Base-by-base conservation (phyloP, 2,329 filamentous ascomycete genomes). In the Coniella vitis region DNA sequence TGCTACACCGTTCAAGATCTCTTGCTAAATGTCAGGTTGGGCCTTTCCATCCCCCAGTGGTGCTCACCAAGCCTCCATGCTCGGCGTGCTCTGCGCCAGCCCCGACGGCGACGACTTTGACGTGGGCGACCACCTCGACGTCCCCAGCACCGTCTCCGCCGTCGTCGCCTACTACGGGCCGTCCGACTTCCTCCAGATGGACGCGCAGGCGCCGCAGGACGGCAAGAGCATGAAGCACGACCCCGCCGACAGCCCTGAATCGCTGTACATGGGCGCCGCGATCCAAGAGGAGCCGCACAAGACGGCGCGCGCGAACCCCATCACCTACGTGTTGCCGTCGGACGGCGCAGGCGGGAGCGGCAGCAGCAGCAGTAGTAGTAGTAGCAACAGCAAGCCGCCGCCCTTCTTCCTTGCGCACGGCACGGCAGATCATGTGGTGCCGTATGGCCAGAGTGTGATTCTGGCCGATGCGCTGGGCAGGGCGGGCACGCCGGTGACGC, bases 161-260 rank as follows among this genome's bases (percentile, higher is more conserved):
- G 51, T 50, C 7, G 47, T 53, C 9, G 47, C 48, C 7, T 53
- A 53, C 10, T 53, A 53, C 17, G 47, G 39, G 4, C 51, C 51
- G 31, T 47, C 47, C 1, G 47, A 53, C 37, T 53, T 53, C 31
- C 44, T 53, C 17, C 47, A 53, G 44, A 50, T 50, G 51, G 51
- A 53, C 13, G 39, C 35, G 10, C 35, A 53, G 9, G 39, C 19
- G 4, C 36, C 36, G 21, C 10, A 40, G 36, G 43, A 45, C 8
- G 47, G 51, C 3, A 47, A 44, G 17, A 45, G 29, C 19, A n/a
- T 17, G 31, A n/a, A 16, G 25, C 51, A 53, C 29, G 47, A 53
- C 31, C 47, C 47, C 2, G 34, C 31, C 2, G 47, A 39, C 7
- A 53, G 51, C 36, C 47, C 51, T 16, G 51, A 53, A 29, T 50